A percentile compares a stretch with the other conserved stretches of the same genome.
These are phyloP conservation scores for Ramaria sp. DNA, from an alignment of 768 basidiomycete species.

Conservation along the genomic window DNA sequence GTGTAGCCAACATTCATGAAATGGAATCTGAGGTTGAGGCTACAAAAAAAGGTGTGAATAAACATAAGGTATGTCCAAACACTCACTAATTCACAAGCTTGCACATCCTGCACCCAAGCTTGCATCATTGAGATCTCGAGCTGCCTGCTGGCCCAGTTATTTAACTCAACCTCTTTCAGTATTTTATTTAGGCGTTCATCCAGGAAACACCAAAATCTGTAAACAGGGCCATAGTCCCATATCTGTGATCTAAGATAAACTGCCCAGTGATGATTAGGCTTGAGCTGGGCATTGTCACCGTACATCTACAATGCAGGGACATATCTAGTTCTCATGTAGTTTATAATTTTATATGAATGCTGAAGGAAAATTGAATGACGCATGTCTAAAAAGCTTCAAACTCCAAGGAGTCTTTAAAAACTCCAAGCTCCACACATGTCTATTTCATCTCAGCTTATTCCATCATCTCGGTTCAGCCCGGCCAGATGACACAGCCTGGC, in stretches of 20 bases:
- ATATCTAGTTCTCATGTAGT: not conserved
- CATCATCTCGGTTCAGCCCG: too few species aligned
- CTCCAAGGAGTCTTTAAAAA: too few species aligned
- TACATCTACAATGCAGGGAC: constrained; percentile 19
- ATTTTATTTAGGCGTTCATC: constrained; percentile 25
- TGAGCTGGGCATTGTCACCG: constrained; percentile 19
- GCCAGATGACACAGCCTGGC: too few species aligned
- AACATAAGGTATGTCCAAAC: not conserved
- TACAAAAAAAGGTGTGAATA: too few species aligned
- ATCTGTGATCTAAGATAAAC: constrained; percentile 20
- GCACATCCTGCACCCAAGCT: constrained; percentile 13
- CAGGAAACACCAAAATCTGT: too few species aligned
- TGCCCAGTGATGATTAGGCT: constrained; percentile 28
- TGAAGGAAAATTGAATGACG: too few species aligned
- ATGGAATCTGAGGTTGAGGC: too few species aligned
- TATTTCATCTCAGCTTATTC: too few species aligned
- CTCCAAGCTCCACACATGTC: too few species aligned
- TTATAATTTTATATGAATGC: not conserved
- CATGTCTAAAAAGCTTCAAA: too few species aligned
- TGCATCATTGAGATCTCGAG: constrained; percentile 24
- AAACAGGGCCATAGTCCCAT: too few species aligned
- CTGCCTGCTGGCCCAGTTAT: constrained; percentile 21
- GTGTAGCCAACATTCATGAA: too few species aligned
- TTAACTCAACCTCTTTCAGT: constrained; percentile 25
- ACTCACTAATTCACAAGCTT: constrained; percentile 13